A percentile compares a stretch with the other conserved stretches of the same genome.
Conservation (phyloP, 352 stramenopile species). For the Phytophthora uliginosa region DNA sequence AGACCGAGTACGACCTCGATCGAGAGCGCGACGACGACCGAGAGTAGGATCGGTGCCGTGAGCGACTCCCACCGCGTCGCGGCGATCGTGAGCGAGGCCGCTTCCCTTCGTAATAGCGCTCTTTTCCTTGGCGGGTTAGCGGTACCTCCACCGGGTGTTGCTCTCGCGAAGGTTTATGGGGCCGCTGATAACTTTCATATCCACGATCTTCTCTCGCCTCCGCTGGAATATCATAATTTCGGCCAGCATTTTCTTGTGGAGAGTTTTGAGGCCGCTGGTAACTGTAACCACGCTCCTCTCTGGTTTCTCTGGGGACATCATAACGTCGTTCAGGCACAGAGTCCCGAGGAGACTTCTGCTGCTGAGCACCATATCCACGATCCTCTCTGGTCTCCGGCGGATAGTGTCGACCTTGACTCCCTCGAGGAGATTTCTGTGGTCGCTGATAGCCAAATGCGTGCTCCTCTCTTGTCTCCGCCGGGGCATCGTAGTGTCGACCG, state of each 20-base stretch:
- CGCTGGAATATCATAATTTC: constrained; percentile 14
- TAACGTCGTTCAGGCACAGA: constrained; percentile 12
- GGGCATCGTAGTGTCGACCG: constrained; percentile 22
- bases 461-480: constrained; percentile 23
- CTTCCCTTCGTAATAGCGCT: constrained; percentile 33
- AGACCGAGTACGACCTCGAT: constrained; percentile 52
- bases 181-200: constrained; percentile 25
- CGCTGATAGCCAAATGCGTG: constrained; percentile 20
- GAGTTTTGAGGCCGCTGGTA: constrained; percentile 15
- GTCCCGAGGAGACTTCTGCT: constrained; percentile 1
- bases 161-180: constrained; percentile 15
- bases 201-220: constrained; percentile 38
- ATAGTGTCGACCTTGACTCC: not conserved
- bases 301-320: constrained; percentile 10
- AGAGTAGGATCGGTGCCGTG: constrained; percentile 45
- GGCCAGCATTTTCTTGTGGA: constrained; percentile 16
- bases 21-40: constrained; percentile 51
- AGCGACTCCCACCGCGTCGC: constrained; percentile 33
- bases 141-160: constrained; percentile 18
- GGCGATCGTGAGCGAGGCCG: constrained; percentile 44
- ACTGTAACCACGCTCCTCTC: constrained; percentile 36
- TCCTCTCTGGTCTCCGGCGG: constrained; percentile 8
- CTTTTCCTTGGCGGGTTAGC: constrained; percentile 18
- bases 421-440: constrained; percentile 13
- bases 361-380: constrained; percentile 14